These are phyloP conservation scores for Davidsoniella virescens DNA, from an alignment of 2,329 filamentous ascomycete species.

Conservation along the genomic window DNA sequence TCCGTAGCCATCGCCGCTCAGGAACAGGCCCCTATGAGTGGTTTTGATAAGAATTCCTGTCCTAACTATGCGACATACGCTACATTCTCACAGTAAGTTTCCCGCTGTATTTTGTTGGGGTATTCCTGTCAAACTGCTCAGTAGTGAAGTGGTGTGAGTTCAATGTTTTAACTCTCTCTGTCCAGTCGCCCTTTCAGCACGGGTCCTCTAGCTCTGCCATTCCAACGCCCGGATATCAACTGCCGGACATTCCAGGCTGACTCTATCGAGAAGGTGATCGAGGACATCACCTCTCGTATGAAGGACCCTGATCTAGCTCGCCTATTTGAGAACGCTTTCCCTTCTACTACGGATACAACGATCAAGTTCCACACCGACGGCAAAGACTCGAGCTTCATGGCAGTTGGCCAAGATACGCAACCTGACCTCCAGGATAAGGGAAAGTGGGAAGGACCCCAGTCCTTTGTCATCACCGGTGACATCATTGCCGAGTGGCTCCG, in stretches of 20 bases:
- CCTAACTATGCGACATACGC: conserved; percentile 28
- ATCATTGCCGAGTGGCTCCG: conserved; percentile 88
- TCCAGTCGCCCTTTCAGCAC: conserved; percentile 59
- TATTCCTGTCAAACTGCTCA: no score
- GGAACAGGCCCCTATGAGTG: conserved; percentile 1
- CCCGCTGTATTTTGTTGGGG: not conserved
- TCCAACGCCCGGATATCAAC: conserved; percentile 61
- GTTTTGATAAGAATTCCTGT: conserved; percentile 19
- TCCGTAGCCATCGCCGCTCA: not conserved
- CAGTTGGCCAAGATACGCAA: conserved; percentile 17
- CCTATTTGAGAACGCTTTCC: conserved; percentile 89
- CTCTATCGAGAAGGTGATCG: conserved; percentile 74
- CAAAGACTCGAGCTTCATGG: conserved; percentile 21
- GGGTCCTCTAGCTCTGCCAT: conserved; percentile 67
- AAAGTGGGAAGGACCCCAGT: conserved; percentile 71
- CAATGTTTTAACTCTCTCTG: conserved; percentile 6
- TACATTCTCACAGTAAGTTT: conserved; percentile 23
- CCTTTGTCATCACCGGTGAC: conserved; percentile 84
- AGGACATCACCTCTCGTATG: conserved; percentile 64
- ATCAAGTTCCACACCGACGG: conserved; percentile 71
- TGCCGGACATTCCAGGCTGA: conserved; percentile 85
- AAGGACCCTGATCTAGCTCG: conserved; percentile 75
- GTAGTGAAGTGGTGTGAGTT: not conserved
- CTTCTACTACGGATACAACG: conserved; percentile 80
- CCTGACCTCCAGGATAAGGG: conserved; percentile 32